phyloP scores from a whole-genome alignment of 768 basidiomycete genomes.

The Boletus fagicola region DNA sequence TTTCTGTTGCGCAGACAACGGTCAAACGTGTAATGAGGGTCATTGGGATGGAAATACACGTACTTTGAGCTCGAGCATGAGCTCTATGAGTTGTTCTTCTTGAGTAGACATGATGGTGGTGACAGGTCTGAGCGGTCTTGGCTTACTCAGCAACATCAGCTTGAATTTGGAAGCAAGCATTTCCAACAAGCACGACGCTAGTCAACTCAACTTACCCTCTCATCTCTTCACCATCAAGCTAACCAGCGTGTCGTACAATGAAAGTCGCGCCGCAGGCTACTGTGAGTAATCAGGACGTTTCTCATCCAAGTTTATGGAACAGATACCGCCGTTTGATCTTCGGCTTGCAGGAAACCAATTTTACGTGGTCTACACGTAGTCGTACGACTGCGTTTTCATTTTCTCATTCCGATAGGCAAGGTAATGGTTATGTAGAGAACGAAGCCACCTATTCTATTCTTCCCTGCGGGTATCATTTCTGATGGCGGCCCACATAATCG shows the following conservation, averaged over 20 bases:
- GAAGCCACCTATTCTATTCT: not conserved
- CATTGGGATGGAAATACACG: not conserved
- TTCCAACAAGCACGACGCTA: not conserved
- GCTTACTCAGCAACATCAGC: constrained; percentile 17
- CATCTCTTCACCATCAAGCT: not conserved
- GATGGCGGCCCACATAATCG: not conserved
- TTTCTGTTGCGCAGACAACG: constrained; percentile 46
- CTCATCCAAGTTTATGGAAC: not conserved
- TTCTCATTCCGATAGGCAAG: not conserved
- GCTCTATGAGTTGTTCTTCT: constrained; percentile 68
- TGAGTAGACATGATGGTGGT: constrained; percentile 49
- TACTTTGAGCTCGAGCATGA: constrained; percentile 73
- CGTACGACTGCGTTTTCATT: constrained; percentile 7
- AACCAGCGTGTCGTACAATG: too few relatives aligned
- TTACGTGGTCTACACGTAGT: constrained; percentile 5
- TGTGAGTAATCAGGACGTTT: not conserved
- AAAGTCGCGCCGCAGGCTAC: not conserved
- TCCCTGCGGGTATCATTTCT: not conserved
- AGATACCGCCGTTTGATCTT: not conserved
- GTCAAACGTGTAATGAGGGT: constrained; percentile 1
- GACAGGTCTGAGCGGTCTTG: not conserved
- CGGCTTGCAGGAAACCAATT: not conserved
- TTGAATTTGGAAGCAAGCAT: not conserved
- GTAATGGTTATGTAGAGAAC: not conserved
- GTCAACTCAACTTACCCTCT: not conserved